Evolutionary conservation across 768 basidiomycete genomes (phyloP), one percentile per base, ranked within the genome.

Genomic region (Tylopilus vinaceipallidus): DNA sequence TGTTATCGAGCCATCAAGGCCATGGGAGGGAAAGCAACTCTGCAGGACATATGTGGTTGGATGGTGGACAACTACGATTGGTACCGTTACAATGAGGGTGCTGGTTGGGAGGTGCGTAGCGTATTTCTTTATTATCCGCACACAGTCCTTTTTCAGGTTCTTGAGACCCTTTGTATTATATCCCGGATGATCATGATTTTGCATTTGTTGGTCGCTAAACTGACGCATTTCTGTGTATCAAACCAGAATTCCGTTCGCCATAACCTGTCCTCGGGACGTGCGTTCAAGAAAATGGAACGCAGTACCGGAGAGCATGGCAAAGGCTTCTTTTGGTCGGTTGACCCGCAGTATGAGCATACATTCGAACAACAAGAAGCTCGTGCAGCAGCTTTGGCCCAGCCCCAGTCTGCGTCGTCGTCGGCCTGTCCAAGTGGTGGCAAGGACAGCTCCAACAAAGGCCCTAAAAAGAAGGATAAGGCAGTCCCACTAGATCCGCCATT

Each of bases 11-110:
- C 94, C 39, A 87, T 98, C 70, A 84, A 86, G 67, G 79, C 78
- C 33, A 78, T 88, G 59, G 84, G 81, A 27, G 88, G 88, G 27
- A 89, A 91, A 69, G 87, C 87, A n/a, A 94, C 95, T 2, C 63
- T 95, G 38, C 90, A 93, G 57, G 91, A 94, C 59, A 91, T 98
- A 40, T 91, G 90, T 64, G 80, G 82, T 32, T 98, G 94, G 93
- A 91, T 98, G 57, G 82, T 85, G 68, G 83, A 83, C 40, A 86
- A 81, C 53, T 88, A 86, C 68, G 93, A 95, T 57, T 95, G 92
- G 79, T 98, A 95, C 72, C 80, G 82, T 45, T 86, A 85, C 62
- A 86, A 88, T 49, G 86, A 89, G 63, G 84, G 85, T 42, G 72
- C 74, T 36, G 88, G 91, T 37, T 98, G 95, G 94, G 92, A 91